These are phyloP conservation scores for Penstemon eatonii DNA, from an alignment of 257 asterid species.

Conservation along the genomic window DNA sequence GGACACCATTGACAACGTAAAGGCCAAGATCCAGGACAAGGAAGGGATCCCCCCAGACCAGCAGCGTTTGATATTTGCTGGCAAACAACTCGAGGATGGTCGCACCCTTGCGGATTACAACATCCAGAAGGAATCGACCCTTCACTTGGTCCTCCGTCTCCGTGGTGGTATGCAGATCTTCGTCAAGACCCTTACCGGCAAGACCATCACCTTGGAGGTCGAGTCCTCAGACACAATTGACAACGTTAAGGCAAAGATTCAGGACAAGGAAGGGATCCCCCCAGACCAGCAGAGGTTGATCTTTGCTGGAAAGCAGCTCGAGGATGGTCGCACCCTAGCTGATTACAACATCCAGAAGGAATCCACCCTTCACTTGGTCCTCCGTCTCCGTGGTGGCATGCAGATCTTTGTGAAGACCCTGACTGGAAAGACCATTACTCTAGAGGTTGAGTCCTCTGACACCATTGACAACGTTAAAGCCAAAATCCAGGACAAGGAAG, in stretches of 20 bases:
- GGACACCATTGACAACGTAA: slow-evolving; percentile 31
- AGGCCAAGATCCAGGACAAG: slow-evolving; percentile 36
- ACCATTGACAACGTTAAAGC: slow-evolving; percentile 49
- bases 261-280: slow-evolving; percentile 37
- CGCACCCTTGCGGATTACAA: slow-evolving; percentile 36
- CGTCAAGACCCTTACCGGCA: slow-evolving; percentile 37
- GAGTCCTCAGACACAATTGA: slow-evolving; percentile 36
- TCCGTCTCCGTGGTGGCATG: slow-evolving; percentile 42
- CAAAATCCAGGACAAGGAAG: slow-evolving; percentile 51
- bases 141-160: slow-evolving; percentile 41
- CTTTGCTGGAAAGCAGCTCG: slow-evolving; percentile 40
- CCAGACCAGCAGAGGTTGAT: slow-evolving; percentile 39
- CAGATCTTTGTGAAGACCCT: slow-evolving; percentile 45
- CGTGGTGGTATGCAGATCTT: slow-evolving; percentile 45
- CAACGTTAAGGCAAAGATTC: slow-evolving; percentile 32
- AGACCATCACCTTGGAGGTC: slow-evolving; percentile 35
- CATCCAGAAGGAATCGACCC: slow-evolving; percentile 39
- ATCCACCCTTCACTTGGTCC: slow-evolving; percentile 40
- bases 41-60: slow-evolving; percentile 39
- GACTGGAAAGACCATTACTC: slow-evolving; percentile 49
- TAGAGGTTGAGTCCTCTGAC: slow-evolving; percentile 49
- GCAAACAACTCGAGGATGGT: slow-evolving; percentile 38
- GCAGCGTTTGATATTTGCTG: slow-evolving; percentile 38
- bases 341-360: slow-evolving; percentile 41
- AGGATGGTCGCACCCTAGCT: slow-evolving; percentile 37